Conservation (phyloP, 148 eudicot genomes). For the Rhododendron henanense region DNA sequence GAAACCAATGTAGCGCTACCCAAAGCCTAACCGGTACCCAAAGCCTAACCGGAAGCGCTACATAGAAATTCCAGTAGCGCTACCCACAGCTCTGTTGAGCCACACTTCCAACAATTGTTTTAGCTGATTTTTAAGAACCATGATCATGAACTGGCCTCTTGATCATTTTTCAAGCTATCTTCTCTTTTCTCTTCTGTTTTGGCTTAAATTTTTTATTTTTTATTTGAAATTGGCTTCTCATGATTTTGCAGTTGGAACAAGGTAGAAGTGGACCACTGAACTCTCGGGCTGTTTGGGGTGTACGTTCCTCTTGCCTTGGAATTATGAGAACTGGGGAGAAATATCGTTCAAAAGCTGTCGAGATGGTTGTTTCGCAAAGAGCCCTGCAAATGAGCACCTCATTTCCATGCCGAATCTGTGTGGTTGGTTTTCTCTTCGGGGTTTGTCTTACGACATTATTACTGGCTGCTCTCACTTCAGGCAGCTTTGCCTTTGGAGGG, state of each 20-base stretch:
- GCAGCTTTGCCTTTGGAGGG: slow-evolving; percentile 38
- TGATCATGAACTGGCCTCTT: not conserved
- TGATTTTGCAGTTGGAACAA: slow-evolving; percentile 11
- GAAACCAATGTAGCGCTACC: too few relatives aligned
- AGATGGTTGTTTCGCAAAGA: too few relatives aligned
- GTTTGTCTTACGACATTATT: slow-evolving; percentile 74
- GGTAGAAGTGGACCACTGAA: slow-evolving; percentile 1
- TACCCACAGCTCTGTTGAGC: too few relatives aligned
- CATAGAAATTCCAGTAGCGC: too few relatives aligned
- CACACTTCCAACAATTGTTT: too few relatives aligned
- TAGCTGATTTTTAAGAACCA: not conserved
- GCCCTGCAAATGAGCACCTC: too few relatives aligned
- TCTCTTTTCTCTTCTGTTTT: not conserved
- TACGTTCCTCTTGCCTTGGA: not conserved
- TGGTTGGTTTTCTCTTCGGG: too few relatives aligned
- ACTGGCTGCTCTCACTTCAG: slow-evolving; percentile 74
- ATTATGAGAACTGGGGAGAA: not conserved
- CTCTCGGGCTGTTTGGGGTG: not conserved
- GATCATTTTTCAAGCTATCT: not conserved
- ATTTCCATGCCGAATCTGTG: too few relatives aligned
- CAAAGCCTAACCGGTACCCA: too few relatives aligned
- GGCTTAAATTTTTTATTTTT: too few relatives aligned
- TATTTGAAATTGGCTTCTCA: not conserved
- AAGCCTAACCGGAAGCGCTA: too few relatives aligned
- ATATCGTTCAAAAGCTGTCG: too few relatives aligned